Evolutionary conservation across 2,329 filamentous ascomycete species (phyloP), one percentile per base, ranked within the genome.

Genomic region (Diplodia corticola): DNA sequence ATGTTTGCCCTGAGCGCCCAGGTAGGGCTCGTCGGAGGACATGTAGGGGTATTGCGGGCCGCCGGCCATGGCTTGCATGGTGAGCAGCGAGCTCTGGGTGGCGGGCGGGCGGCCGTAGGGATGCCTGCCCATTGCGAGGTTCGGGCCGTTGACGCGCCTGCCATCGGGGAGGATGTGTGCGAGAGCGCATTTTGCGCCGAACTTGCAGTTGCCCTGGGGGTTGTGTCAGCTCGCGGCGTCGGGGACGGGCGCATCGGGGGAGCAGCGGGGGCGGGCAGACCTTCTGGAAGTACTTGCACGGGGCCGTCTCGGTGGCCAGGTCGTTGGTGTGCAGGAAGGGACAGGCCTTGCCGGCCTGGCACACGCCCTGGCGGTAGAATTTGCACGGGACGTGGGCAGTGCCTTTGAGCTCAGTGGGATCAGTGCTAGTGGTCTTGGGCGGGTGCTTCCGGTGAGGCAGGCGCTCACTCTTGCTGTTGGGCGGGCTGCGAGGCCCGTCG

Each of bases 271-370:
- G n/a, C 3, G n/a, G 40, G 40, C 40, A 20, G 82, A 96, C 93
- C 89, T 98, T 99, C 75, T 93, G 91, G 78, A 98, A 99, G 82
- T 98, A 99, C 81, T 98, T 99, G 89, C 95, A 99, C 13, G 88
- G 87, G 70, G 96, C 88, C 69, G 91, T 93, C 77, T 97, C 92
- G 61, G 91, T 87, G 48, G 93, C 88, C 33, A 89, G 86, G 76
- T 95, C 91, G 70, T 95, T 88, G 70, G 96, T 94, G 81, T 99
- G 95, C 73, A 93, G 92, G 80, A 98, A 99, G 48, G 95, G 95
- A 82, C 95, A 99, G 70, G 93, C 92, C 77, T 91, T 91, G 72
- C 95, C 95, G 67, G 95, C 95, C 85, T 98, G 94, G 79, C 95
- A 99, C 74, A 92, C 89, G 77, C 94, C 93, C 82, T 97, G 92